phyloP scores from a whole-genome alignment of 2,329 filamentous ascomycete genomes.

The Penicillium carneum region DNA sequence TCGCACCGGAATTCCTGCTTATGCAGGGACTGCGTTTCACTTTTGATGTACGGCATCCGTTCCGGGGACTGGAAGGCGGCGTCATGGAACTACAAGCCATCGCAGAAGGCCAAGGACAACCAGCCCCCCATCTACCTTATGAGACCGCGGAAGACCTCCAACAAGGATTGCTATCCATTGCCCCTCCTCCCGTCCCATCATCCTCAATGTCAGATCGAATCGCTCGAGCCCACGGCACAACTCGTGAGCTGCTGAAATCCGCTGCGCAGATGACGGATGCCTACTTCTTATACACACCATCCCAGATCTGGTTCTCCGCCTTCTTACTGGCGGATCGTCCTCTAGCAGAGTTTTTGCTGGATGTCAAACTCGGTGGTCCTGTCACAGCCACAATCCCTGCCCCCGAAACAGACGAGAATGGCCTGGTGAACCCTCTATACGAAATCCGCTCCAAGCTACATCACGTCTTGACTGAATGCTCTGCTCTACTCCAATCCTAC shows the following conservation, averaged over 20 bases:
- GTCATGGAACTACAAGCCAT: conserved; percentile 80
- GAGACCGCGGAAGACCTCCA: conserved; percentile 45
- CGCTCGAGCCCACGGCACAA: conserved; percentile 72
- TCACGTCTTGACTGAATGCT: conserved; percentile 49
- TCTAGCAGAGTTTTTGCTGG: conserved; percentile 55
- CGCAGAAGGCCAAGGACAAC: conserved; percentile 64
- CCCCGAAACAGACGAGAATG: conserved; percentile 12
- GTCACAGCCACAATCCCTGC: conserved; percentile 26
- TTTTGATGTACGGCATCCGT: conserved; percentile 90
- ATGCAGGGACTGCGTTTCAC: conserved; percentile 92
- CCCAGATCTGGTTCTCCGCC: conserved; percentile 89
- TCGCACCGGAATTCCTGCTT: conserved; percentile 90
- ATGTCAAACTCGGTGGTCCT: conserved; percentile 50
- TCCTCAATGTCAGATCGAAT: conserved; percentile 56
- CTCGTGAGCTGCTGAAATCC: conserved; percentile 76
- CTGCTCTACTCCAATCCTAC: conserved; percentile 50
- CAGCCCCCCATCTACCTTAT: conserved; percentile 39
- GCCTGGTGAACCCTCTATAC: conserved; percentile 35
- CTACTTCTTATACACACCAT: conserved; percentile 96
- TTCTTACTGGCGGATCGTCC: conserved; percentile 74
- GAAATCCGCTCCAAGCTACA: conserved; percentile 50
- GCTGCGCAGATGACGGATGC: conserved; percentile 87
- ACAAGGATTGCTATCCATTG: conserved; percentile 41
- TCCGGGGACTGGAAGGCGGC: conserved; percentile 83
- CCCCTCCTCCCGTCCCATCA: conserved; percentile 37